Base-by-base conservation (phyloP, 208 protist species). In the Wallacemonas sp. region DNA sequence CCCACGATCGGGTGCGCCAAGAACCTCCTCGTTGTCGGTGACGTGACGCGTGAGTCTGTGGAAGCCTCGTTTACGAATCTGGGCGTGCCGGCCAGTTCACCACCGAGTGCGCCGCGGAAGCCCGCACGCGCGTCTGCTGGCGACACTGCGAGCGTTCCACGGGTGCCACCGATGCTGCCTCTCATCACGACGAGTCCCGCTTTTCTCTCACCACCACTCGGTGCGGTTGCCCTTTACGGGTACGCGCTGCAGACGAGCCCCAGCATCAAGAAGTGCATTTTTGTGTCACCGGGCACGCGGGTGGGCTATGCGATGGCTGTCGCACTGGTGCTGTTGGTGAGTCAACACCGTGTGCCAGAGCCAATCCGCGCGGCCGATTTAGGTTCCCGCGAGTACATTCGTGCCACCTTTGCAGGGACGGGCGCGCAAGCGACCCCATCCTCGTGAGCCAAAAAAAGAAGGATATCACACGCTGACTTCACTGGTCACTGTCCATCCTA, bases 1-100 rank as follows among this genome's bases (percentile, higher is more conserved):
- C 96, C 98, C 4, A 97, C 94, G 0, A 81, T 99, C 67, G 95
- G 95, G 17, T 89, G 92, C 34, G 89, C 87, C 0, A 98, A 97
- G 72, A 97, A 87, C 10, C 83, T 97, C 26, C 75, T 98, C 39
- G 42, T 75, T 5, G 79, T 97, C 3, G 94, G 98, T 42, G 88
- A 90, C n/a, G 59, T 98, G 41, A 79, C 62, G 0, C 73, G 77
- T 3, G 79, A 81, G 15, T 22, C 29, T 1, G 72, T 92, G 27
- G 58, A 83, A 50, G 41, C 12, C 15, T 34, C 58, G 17, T 66
- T 87, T 46, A 38, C n/a, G 30, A 19, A 44, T 36, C 12, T 26
- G 24, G 9, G 21, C 22, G n/a, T 34, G 30, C 50, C 17, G 67
- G 29, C 68, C 68, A 1, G n/a, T 73, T 26, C 30, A 55, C 10